Base-by-base conservation (phyloP, 2,329 filamentous ascomycete species). In the Diaporthe sp. region DNA sequence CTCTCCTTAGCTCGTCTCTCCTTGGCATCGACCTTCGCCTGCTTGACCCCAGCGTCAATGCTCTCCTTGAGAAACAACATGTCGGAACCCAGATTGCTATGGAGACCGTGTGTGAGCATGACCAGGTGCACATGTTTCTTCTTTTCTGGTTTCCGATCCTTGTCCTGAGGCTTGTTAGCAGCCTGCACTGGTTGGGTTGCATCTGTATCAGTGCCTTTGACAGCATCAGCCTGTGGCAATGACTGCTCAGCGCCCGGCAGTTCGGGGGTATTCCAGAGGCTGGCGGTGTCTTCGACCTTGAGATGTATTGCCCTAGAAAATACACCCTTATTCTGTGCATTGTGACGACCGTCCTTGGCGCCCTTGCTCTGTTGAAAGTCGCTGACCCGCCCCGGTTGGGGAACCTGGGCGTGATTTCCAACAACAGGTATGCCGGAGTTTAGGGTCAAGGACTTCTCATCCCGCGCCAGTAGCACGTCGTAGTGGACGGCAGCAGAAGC, bases 31-130 rank as follows among this genome's bases (percentile, higher is more conserved):
- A 91, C 85, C 78, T 92, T 92, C 37, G 94, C 93, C 81, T 96
- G 92, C 78, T 87, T 92, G 5, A 93, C 93, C 3, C 94, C 92
- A 37, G 92, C 91, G 84, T 99, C 97, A 76, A 99, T 98, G 83
- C 95, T 97, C 84, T 99, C 97, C 81, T 99, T 99, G 82, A 99
- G 85, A 81, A 94, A 99, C 27, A 99, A 87, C 97, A 99, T 98
- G 82, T 99, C 97, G 30, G 95, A 94, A 7, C 97, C 95, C 17
- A 98, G 88, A 82, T 99, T 99, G 83, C 96, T 98, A 83, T 99
- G 97, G 76, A 99, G 84, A 0, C 97, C 97, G 84, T 99, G 97
- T 0, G 97, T 98, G 66, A 99, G 85, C 44, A 99, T 88, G 32
- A 99, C 97, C 55, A 99, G 86, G 81, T 99, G 97, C 2, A 99